These are phyloP conservation scores for Haematococcus lacustris DNA, from an alignment of 139 green algal genomes.

Conservation along the genomic window DNA sequence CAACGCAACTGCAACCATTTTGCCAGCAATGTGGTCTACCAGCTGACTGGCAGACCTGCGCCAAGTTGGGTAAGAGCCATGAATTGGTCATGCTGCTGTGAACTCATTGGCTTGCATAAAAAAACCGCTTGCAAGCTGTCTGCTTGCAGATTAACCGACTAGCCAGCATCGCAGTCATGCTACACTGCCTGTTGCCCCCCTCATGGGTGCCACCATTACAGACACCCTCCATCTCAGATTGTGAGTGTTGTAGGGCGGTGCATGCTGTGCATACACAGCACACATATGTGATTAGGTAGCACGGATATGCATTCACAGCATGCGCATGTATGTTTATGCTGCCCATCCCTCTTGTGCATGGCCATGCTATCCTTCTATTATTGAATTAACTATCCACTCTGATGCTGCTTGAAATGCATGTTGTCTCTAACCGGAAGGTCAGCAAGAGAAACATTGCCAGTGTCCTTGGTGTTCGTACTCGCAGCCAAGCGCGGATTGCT, in stretches of 20 bases:
- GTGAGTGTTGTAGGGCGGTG: neutral
- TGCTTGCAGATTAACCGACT: slow-evolving; percentile 72
- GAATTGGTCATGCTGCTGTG: neutral
- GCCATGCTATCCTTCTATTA: no score
- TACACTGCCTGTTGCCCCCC: slow-evolving; percentile 77
- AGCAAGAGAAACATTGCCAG: neutral
- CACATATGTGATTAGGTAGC: neutral
- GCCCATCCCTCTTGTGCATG: no score
- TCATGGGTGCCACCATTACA: slow-evolving; percentile 61
- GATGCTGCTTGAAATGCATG: neutral
- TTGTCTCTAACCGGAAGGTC: neutral
- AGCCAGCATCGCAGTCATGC: slow-evolving; percentile 63
- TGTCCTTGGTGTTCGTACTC: neutral
- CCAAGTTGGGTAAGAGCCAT: slow-evolving; percentile 54
- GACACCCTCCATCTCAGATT: neutral
- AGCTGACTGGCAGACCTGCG: slow-evolving; percentile 55
- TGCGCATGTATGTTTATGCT: no score
- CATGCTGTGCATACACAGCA: neutral
- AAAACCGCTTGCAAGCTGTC: neutral
- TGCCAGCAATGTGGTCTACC: slow-evolving; percentile 53
- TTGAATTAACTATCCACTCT: no score
- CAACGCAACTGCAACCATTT: slow-evolving; percentile 90
- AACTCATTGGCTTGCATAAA: neutral
- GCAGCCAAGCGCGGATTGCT: neutral
- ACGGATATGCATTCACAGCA: neutral